Conservation (phyloP, 768 basidiomycete species). For the Hemileccinum rubropunctum region DNA sequence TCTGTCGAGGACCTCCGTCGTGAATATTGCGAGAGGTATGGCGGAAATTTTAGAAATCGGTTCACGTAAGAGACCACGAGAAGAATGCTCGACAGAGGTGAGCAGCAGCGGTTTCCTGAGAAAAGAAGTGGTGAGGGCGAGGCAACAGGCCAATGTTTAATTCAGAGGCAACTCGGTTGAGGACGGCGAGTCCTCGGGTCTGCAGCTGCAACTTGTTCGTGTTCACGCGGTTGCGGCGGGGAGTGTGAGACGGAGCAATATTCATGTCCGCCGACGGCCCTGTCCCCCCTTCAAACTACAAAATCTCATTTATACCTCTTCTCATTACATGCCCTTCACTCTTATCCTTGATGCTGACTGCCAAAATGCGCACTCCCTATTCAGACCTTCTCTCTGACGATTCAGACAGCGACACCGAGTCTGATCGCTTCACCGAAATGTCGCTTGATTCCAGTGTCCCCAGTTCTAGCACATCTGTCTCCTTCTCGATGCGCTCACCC, state of each 20-base stretch:
- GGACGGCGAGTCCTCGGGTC: slow-evolving; percentile 20
- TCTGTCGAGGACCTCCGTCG: slow-evolving; percentile 8
- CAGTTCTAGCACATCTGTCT: slow-evolving; percentile 57
- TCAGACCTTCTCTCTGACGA: slow-evolving; percentile 35
- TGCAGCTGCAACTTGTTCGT: slow-evolving; percentile 11
- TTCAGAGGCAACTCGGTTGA: not conserved
- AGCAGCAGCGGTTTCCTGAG: not conserved
- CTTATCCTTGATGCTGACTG: slow-evolving; percentile 7
- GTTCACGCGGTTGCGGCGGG: slow-evolving; percentile 30
- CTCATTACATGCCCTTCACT: not conserved
- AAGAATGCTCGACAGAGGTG: not conserved
- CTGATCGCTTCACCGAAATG: slow-evolving; percentile 41
- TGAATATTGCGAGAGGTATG: slow-evolving; percentile 2
- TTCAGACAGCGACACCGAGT: slow-evolving; percentile 44
- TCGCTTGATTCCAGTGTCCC: slow-evolving; percentile 40
- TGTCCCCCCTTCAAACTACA: slow-evolving; percentile 9
- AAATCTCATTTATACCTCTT: slow-evolving; percentile 25
- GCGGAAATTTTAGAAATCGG: not conserved
- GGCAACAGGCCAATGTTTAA: not conserved
- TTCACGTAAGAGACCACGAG: slow-evolving; percentile 14
- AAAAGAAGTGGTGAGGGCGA: slow-evolving; percentile 2
- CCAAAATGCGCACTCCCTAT: slow-evolving; percentile 14
- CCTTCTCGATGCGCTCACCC: slow-evolving; percentile 56
- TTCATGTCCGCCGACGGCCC: slow-evolving; percentile 32
- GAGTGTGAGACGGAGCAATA: slow-evolving; percentile 30